Evolutionary conservation across 176 grass and related monocot species (phyloP).

Genomic region (Oryza meridionalis): DNA sequence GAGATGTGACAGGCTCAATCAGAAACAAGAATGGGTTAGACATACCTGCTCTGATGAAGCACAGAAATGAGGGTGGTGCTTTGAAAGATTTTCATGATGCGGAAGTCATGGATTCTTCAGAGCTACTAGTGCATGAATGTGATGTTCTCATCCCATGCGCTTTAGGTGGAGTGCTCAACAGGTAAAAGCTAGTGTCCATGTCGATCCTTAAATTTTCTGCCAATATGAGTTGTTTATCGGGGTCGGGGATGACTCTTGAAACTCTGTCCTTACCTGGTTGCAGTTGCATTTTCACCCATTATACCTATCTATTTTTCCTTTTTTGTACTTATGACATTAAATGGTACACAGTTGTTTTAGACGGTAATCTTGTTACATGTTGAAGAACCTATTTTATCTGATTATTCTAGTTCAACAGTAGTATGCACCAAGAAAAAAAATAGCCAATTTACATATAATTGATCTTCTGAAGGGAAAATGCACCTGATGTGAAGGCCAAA

Average conservation of each 20-base stretch:
- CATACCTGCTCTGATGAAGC: conserved; percentile 70
- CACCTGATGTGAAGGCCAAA: conserved; percentile 84
- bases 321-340: conserved; percentile 5
- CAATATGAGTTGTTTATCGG: background rate
- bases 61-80: conserved; percentile 55
- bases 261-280: background rate
- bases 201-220: conserved; percentile 15
- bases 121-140: conserved; percentile 76
- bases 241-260: background rate
- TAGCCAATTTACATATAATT: conserved; percentile 24
- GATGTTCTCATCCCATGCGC: conserved; percentile 94
- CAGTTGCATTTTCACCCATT: background rate
- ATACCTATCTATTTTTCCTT: background rate
- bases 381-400: background rate
- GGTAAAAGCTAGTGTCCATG: conserved; percentile 36
- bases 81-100: conserved; percentile 73
- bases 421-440: background rate
- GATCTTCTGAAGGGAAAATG: conserved; percentile 78
- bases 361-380: background rate
- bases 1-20: conserved; percentile 80
- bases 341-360: background rate
- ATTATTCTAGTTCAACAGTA: conserved; percentile 2
- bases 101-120: conserved; percentile 63
- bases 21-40: conserved; percentile 75
- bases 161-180: conserved; percentile 90